A percentile compares a stretch with the other conserved stretches of the same genome.
These are phyloP conservation scores for Pontederia paniculata DNA, from an alignment of 176 grass and related monocot species.

Conservation along the genomic window DNA sequence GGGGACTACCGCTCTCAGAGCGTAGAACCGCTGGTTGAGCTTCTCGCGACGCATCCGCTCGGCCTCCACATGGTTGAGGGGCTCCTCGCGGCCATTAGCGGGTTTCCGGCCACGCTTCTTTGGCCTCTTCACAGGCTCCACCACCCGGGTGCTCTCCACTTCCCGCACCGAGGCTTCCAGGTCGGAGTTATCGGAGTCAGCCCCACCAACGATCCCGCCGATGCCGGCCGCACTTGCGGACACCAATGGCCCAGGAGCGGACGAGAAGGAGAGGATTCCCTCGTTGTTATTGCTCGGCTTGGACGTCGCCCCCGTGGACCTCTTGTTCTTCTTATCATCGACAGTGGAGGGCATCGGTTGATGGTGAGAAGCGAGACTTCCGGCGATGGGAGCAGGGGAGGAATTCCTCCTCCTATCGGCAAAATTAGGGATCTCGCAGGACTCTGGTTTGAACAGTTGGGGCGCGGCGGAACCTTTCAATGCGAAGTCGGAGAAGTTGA, in stretches of 20 bases:
- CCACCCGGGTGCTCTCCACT: slow-evolving; percentile 79
- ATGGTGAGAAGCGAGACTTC: slow-evolving; percentile 64
- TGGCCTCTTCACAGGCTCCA: slow-evolving; percentile 77
- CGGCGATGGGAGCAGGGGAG: slow-evolving; percentile 4
- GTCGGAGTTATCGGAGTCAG: slow-evolving; percentile 82
- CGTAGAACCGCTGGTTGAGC: slow-evolving; percentile 94
- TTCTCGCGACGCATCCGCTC: slow-evolving; percentile 89
- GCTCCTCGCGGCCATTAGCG: slow-evolving; percentile 87
- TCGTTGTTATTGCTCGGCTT: slow-evolving; percentile 68
- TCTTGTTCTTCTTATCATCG: slow-evolving; percentile 42
- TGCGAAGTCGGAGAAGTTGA: slow-evolving; percentile 67
- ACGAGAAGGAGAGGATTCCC: slow-evolving; percentile 88
- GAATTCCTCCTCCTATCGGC: slow-evolving; percentile 43
- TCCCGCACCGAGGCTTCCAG: slow-evolving; percentile 72
- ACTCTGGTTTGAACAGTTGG: slow-evolving; percentile 67
- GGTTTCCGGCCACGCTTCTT: slow-evolving; percentile 85
- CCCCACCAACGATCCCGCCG: slow-evolving; percentile 41
- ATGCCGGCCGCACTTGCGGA: background rate
- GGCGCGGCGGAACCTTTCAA: slow-evolving; percentile 31
- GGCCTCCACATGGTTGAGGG: slow-evolving; percentile 84
- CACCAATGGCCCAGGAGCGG: slow-evolving; percentile 28
- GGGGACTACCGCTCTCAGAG: slow-evolving; percentile 79
- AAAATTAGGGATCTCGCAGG: slow-evolving; percentile 67
- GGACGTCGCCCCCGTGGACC: slow-evolving; percentile 78
- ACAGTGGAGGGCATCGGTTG: slow-evolving; percentile 19